phyloP scores from a whole-genome alignment of 257 asterid genomes.

The Rehmannia glutinosa region DNA sequence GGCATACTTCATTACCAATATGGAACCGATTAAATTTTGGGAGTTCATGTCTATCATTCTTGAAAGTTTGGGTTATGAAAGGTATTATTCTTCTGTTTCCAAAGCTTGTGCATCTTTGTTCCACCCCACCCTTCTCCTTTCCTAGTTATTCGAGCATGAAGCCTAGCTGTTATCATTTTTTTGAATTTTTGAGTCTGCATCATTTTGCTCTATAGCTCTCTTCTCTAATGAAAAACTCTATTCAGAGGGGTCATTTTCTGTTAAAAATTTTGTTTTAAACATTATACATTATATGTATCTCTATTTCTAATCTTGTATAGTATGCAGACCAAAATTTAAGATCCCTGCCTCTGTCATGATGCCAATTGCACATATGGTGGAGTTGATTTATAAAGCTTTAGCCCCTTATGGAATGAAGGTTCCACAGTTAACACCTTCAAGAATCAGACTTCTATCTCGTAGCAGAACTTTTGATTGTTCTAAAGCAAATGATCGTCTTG shows the following conservation, averaged over 20 bases:
- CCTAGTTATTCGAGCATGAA: too few species aligned
- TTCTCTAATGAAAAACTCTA: not conserved
- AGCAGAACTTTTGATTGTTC: constrained; percentile 78
- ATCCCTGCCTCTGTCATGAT: constrained; percentile 76
- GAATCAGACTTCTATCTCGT: constrained; percentile 84
- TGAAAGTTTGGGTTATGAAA: constrained; percentile 92
- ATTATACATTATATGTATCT: too few species aligned
- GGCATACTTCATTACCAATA: constrained; percentile 95
- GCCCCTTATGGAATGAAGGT: constrained; percentile 96
- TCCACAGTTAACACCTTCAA: constrained; percentile 94
- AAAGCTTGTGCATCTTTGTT: too few species aligned
- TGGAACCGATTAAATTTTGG: constrained; percentile 91
- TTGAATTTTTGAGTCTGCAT: constrained; percentile 57
- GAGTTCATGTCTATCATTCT: constrained; percentile 85
- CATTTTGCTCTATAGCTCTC: not conserved
- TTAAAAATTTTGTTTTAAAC: not conserved
- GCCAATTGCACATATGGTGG: constrained; percentile 92
- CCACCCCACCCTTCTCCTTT: too few species aligned
- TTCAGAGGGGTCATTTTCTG: not conserved
- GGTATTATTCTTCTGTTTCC: too few species aligned
- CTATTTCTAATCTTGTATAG: constrained; percentile 50
- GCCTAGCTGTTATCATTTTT: too few species aligned
- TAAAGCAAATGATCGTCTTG: constrained; percentile 84
- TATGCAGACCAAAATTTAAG: constrained; percentile 88
- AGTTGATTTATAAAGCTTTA: constrained; percentile 61